Evolutionary conservation across 176 grass and related monocot genomes (phyloP), one percentile per base, ranked within the genome.

Genomic region (Lolium perenne): DNA sequence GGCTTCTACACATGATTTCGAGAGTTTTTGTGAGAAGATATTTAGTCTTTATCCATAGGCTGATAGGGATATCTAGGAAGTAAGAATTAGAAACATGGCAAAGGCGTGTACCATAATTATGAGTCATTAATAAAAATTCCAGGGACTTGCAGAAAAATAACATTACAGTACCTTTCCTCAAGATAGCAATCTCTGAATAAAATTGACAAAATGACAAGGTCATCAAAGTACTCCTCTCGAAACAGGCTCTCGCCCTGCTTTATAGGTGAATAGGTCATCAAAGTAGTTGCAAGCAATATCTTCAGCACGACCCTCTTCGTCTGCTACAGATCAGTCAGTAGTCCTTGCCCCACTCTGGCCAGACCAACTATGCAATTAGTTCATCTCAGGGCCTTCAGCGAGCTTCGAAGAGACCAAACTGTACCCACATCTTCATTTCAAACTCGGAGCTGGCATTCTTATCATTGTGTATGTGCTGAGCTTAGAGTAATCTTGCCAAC

Each of bases 231-330:
- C 26, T 29, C 26, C 26, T 29, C 26, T 29, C 26, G 26, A 29
- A 29, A 29, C 26, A 29, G 26, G 26, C 26, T 29, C 26, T 29
- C 26, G 26, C 26, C 26, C 26, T 29, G 26, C 26, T 29, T 29
- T 29, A 29, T 29, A 29, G 67, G 55, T 75, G 38, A 60, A 29
- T 29, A 29, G 67, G 55, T 75, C 48, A 60, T 89, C 61, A 70
- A 84, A 80, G 73, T 89, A 87, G 17, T 71, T 29, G 71, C 69
- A 75, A 43, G 79, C 87, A 60, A 83, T 69, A 83, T 86, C 82
- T 86, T 89, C 54, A 76, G 47, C 74, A 78, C 35, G 12, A 14
- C 6, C 15, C 57, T 48, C 56, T 71, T 23, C 69, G 26, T 80
- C 78, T 61, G 15, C 68, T 35, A 84, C 15, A 61, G 88, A 29